Evolutionary conservation across 129 eudicot species (phyloP).

Genomic region (Scalesia atractyloides): DNA sequence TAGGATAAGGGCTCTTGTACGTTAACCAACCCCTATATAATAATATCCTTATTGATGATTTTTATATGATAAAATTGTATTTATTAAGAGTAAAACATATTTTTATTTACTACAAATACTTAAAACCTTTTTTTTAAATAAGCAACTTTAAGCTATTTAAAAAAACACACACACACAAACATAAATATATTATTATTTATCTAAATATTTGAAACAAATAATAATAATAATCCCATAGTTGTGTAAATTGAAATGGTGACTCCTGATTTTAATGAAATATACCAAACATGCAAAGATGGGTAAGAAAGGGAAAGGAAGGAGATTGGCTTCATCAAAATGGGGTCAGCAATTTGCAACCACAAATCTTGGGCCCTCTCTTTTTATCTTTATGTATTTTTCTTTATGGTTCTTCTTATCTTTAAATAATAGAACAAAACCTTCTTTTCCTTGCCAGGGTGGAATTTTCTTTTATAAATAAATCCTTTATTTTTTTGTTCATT

Average conservation of each 20-base stretch:
- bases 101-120: too few species aligned
- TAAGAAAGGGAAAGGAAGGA: constrained; percentile 29
- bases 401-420: constrained; percentile 34
- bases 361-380: constrained; percentile 16
- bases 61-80: too few species aligned
- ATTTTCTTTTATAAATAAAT: constrained; percentile 14
- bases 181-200: not conserved
- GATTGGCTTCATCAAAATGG: constrained; percentile 25
- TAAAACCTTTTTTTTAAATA: not conserved
- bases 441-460: constrained; percentile 44
- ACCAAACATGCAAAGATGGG: constrained; percentile 18
- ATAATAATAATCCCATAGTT: not conserved
- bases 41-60: too few species aligned
- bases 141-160: not conserved
- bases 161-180: too few species aligned
- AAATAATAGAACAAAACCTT: constrained; percentile 33
- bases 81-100: too few species aligned
- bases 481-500: not conserved
- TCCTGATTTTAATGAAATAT: constrained; percentile 22
- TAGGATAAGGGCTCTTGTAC: too few species aligned
- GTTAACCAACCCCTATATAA: too few species aligned
- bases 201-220: not conserved
- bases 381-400: constrained; percentile 18
- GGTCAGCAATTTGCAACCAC: constrained; percentile 41
- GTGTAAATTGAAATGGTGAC: constrained; percentile 12